Base-by-base conservation (phyloP, 2,329 filamentous ascomycete genomes). In the Metarhizium robertsii region DNA sequence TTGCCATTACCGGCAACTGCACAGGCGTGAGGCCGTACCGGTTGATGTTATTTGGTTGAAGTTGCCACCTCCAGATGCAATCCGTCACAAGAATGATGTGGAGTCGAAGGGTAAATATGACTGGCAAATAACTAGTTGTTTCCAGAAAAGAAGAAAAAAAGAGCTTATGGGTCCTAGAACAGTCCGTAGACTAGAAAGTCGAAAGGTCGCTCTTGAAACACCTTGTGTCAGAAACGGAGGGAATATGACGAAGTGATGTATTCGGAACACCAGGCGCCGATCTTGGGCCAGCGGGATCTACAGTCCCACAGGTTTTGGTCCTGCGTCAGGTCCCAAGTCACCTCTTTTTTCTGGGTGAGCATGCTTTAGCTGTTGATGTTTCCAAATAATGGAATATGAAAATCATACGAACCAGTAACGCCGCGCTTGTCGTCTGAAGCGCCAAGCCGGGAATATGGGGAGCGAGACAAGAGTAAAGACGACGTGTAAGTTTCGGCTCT, bases 1-100 rank as follows among this genome's bases (percentile, higher is more conserved):
- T 53, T 36, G 38, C 25, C 57, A 60, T 56, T 20, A n/a, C 42
- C n/a, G 42, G n/a, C 42, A 48, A 16, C 45, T 30, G 25, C 45
- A 29, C 11, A 48, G 10, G 20, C 25, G 25, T 55, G 50, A 25
- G 30, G 42, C 47, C 36, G 32, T 10, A 14, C 49, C 10, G 25
- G 14, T 13, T 16, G 43, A 11, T 25, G 42, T n/a, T 53, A 30
- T 42, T 10, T n/a, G 30, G 32, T n/a, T 16, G 40, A 16, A 47
- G 8, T 7, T 20, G 40, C n/a, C 40, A 20, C n/a, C 8, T 11
- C 13, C 20, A 48, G 42, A 38, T 30, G 30, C 7, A 8, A 25
- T 20, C 14, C 16, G 42, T 8, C 16, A 16, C 2, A 6, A 18
- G 25, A 25, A 25, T 25, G 25, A 25, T 25, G 25, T 25, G 25